Conservation (phyloP, 1,284 basidiomycete species). For the Sporisorium scitamineum region DNA sequence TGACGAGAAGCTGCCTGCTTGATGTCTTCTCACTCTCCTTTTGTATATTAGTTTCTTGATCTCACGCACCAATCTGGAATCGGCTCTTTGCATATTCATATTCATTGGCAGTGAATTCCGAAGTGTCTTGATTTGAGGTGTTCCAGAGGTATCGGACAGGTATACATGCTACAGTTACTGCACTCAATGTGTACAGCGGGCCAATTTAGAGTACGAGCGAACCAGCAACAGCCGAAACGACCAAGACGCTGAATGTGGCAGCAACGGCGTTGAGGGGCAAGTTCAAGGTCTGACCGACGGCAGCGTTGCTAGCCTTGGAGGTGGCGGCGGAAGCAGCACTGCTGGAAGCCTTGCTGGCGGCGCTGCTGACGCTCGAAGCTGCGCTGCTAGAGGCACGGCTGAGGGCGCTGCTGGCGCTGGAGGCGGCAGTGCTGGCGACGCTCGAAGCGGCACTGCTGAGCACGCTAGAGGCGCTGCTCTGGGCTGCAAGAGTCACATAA, state of each 20-base stretch:
- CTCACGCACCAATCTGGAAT: constrained; percentile 3
- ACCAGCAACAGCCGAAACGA: constrained; percentile 21
- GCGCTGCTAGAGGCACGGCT: neutral
- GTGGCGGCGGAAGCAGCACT: neutral
- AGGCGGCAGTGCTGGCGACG: neutral
- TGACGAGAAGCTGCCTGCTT: constrained; percentile 37
- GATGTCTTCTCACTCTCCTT: neutral
- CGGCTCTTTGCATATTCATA: neutral
- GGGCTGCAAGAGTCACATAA: neutral
- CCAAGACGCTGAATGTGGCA: constrained; percentile 13
- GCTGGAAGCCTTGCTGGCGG: neutral
- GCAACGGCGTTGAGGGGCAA: constrained; percentile 15
- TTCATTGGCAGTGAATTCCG: neutral
- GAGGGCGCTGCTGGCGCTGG: neutral
- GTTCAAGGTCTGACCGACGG: neutral
- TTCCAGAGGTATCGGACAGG: neutral
- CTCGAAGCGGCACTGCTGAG: neutral
- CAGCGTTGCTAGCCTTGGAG: neutral
- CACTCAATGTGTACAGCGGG: too few relatives aligned
- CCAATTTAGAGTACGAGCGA: neutral
- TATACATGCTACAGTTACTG: neutral
- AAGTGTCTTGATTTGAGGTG: neutral
- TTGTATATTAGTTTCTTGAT: constrained; percentile 5
- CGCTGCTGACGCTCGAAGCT: neutral
- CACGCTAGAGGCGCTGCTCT: neutral